Conservation (phyloP, 78 protist genomes). For the Emiliania huxleyi region DNA sequence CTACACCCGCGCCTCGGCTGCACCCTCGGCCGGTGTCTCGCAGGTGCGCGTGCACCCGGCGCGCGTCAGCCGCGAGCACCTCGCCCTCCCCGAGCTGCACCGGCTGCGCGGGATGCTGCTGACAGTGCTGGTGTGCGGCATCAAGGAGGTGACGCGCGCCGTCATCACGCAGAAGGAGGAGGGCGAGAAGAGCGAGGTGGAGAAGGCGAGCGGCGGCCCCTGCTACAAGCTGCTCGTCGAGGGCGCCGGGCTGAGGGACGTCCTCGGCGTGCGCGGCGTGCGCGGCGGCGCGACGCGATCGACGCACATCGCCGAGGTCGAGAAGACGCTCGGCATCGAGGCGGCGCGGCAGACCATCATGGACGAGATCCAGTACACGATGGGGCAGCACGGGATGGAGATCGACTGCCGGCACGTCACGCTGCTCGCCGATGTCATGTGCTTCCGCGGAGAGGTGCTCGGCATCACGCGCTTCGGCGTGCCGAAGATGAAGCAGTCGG, state of each 20-base stretch:
- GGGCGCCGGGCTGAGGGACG: constrained; percentile 45
- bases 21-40: neutral
- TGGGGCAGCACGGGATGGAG: constrained; percentile 89
- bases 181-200: constrained; percentile 48
- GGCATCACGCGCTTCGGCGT: constrained; percentile 99
- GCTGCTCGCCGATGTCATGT: constrained; percentile 97
- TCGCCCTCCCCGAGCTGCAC: neutral
- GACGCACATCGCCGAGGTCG: constrained; percentile 88
- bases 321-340: constrained; percentile 92
- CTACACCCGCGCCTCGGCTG: neutral
- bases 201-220: neutral
- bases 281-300: constrained; percentile 60
- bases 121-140: constrained; percentile 56
- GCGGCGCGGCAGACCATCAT: constrained; percentile 93
- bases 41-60: neutral
- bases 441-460: constrained; percentile 88
- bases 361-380: constrained; percentile 71
- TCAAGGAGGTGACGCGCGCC: constrained; percentile 79
- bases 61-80: neutral
- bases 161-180: constrained; percentile 77
- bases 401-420: constrained; percentile 90
- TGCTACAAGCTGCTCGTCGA: constrained; percentile 47
- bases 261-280: constrained; percentile 60
- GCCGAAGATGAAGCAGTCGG: constrained; percentile 89
- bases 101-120: neutral